These are phyloP conservation scores for Myxozyma mucilagina DNA, from an alignment of 805 yeast species.

Conservation along the genomic window DNA sequence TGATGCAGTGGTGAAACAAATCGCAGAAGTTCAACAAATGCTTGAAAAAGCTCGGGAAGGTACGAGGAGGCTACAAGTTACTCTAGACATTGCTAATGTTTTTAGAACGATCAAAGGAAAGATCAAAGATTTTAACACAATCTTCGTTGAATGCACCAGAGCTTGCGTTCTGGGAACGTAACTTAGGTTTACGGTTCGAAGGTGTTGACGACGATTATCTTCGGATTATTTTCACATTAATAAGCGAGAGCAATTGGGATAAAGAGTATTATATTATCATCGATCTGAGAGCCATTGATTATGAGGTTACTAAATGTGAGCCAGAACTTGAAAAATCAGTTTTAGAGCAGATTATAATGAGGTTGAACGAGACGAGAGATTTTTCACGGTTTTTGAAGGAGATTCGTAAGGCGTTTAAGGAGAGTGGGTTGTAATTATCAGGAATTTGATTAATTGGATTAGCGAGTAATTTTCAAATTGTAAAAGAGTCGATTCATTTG, in stretches of 20 bases:
- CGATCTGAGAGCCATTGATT: conserved; percentile 48
- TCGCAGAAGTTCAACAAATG: conserved; percentile 41
- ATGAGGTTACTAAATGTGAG: conserved; percentile 42
- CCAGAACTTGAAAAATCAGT: conserved; percentile 44
- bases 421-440: not conserved
- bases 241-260: conserved; percentile 48
- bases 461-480: no score
- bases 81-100: not conserved
- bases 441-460: not conserved
- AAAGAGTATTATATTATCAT: conserved; percentile 49
- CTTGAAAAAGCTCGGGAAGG: conserved; percentile 41
- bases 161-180: conserved; percentile 51
- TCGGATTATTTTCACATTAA: conserved; percentile 51
- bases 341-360: conserved; percentile 27
- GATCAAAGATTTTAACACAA: conserved; percentile 45
- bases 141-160: conserved; percentile 54
- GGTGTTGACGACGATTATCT: conserved; percentile 51
- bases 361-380: conserved; percentile 35
- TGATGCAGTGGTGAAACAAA: conserved; percentile 33
- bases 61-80: conserved; percentile 20
- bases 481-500: no score
- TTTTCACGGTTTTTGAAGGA: conserved; percentile 36
- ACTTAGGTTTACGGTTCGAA: conserved; percentile 57
- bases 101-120: conserved; percentile 39
- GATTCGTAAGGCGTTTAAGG: conserved; percentile 36